Conservation (phyloP, 2,329 filamentous ascomycete genomes). For the Whalleya microplaca region DNA sequence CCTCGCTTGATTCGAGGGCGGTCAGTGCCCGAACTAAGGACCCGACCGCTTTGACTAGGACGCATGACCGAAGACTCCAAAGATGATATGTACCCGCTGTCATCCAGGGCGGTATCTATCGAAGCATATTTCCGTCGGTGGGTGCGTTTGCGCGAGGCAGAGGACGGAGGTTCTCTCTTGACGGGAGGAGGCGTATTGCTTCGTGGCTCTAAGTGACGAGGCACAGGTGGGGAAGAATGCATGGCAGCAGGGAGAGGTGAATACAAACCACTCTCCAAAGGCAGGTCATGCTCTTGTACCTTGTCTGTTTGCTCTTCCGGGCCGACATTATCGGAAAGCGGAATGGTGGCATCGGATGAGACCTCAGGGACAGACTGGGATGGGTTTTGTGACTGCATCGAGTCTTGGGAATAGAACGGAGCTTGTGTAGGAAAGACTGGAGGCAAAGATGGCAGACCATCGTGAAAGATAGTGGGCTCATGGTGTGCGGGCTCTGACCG, state of each 20-base stretch:
- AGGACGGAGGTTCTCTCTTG: constrained; percentile 63
- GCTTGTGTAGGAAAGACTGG: constrained; percentile 38
- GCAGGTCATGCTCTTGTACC: constrained; percentile 43
- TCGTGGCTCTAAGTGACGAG: constrained; percentile 59
- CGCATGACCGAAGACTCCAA: constrained; percentile 88
- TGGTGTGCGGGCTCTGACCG: constrained; percentile 57
- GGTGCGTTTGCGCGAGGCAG: constrained; percentile 67
- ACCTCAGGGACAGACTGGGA: constrained; percentile 53
- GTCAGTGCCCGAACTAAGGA: constrained; percentile 78
- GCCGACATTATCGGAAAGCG: constrained; percentile 67
- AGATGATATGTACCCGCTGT: constrained; percentile 97
- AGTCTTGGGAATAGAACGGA: constrained; percentile 39
- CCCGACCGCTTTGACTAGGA: constrained; percentile 64
- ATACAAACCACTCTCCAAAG: constrained; percentile 58
- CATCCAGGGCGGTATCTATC: constrained; percentile 64
- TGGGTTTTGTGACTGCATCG: constrained; percentile 45
- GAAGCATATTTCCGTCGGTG: constrained; percentile 78
- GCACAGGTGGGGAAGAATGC: constrained; percentile 88
- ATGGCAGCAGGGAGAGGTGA: constrained; percentile 74
- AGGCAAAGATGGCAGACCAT: constrained; percentile 54
- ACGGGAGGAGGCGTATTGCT: constrained; percentile 78
- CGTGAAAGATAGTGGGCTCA: constrained; percentile 38
- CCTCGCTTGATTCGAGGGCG: constrained; percentile 84
- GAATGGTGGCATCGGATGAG: constrained; percentile 79
- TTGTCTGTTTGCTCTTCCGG: constrained; percentile 56